Evolutionary conservation across 1,284 basidiomycete genomes (phyloP), one percentile per base, ranked within the genome.

Genomic region (Xerocomus nothofagi): DNA sequence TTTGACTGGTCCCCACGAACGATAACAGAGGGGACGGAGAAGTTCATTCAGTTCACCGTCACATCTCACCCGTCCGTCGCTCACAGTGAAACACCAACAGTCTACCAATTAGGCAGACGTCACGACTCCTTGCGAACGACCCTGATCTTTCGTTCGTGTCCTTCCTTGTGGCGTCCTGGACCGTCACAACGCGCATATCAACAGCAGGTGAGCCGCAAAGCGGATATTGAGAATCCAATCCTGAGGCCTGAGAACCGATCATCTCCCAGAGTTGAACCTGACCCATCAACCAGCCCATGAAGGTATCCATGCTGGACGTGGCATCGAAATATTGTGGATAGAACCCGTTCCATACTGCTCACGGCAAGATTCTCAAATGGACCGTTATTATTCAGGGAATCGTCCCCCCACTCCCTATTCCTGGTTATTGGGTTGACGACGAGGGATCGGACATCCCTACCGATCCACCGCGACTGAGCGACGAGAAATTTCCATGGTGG

Each of bases 121-220:
- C n/a, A n/a, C n/a, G n/a, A n/a, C n/a, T n/a, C n/a, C n/a, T n/a
- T n/a, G n/a, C n/a, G n/a, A n/a, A n/a, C 39, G 29, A 37, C 54
- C 50, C 46, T 53, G 44, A 43, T 41, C 44, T 61, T 46, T 57
- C 36, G 60, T 50, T 44, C 20, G 29, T 44, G 14, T 24, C 31
- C 24, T 52, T 8, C 45, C 44, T 51, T 50, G 49, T 45, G 49
- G 44, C 51, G 39, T 44, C 45, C 20, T 42, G 47, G 47, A 36
- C 23, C 38, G 33, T 52, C 51, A 41, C 56, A 26, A 42, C 14
- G 46, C 49, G 3, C 31, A 31, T 39, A 42, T 56, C 49, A 30
- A 46, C 30, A n/a, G 33, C 18, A 46, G 30, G 57, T 41, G 29
- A 50, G 46, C 51, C 53, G 42, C 44, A 66, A 67, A 60, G 49